Percentiles rank a stretch among this genome's conserved stretches.
Conservation (phyloP, 345 rosid species). For the Conringia planisiliqua region DNA sequence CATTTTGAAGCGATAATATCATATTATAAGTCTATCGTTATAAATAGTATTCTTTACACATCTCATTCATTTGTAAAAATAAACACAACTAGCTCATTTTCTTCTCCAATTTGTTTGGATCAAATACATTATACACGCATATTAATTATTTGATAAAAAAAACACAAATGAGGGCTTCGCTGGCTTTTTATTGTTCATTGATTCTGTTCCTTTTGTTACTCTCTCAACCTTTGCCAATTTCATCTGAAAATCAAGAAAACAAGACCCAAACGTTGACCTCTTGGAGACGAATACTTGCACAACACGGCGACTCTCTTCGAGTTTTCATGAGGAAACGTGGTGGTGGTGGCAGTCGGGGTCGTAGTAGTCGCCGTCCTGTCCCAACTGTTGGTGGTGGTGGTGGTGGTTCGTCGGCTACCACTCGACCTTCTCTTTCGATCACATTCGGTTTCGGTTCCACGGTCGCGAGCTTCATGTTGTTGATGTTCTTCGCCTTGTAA, state of each 20-base stretch:
- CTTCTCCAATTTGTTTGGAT: background rate
- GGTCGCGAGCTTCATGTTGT: background rate
- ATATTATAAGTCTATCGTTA: background rate
- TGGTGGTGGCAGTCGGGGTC: constrained; percentile 1
- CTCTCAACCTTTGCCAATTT: background rate
- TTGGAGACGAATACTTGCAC: background rate
- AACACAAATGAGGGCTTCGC: background rate
- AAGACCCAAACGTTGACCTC: background rate
- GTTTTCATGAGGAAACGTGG: constrained; percentile 13
- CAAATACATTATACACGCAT: background rate
- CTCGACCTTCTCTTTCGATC: constrained; percentile 11
- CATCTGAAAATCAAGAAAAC: background rate
- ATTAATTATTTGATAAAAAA: background rate
- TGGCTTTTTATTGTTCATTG: background rate
- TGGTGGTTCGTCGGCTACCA: constrained; percentile 15
- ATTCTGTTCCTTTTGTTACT: background rate
- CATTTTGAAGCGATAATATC: background rate
- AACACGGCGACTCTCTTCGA: constrained; percentile 18
- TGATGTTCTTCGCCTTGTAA: background rate
- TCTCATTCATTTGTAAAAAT: background rate
- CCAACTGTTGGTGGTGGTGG: background rate
- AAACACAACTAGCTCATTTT: background rate
- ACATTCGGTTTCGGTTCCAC: background rate
- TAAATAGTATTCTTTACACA: background rate
- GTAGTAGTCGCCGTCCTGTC: background rate